Base-by-base conservation (phyloP, 2,329 filamentous ascomycete species). In the Talaromyces pinophilus region DNA sequence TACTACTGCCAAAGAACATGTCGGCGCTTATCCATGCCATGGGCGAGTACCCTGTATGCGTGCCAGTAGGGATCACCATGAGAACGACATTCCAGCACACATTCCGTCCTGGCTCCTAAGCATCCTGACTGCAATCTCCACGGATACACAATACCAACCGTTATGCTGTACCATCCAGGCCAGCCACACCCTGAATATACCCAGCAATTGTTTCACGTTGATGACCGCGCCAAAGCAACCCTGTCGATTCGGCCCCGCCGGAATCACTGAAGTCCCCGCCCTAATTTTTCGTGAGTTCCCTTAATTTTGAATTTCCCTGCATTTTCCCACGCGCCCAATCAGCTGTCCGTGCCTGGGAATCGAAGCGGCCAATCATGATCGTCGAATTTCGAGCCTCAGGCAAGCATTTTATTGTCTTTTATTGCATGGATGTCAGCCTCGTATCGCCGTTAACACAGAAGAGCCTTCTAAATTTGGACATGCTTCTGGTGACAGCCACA, bases 171-270 rank as follows among this genome's bases (percentile, higher is more conserved):
- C 2, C 17, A 44, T 44, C 11, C 6, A 19, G 7, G 17, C 28
- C 28, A 55, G 50, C 50, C 50, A 19, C 50, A 55, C 25, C 28
- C 50, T 33, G 28, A 55, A 55, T 55, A 15, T 57, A 4, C 7
- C 7, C n/a, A 7, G 11, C 50, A n/a, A n/a, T 48, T 52, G 54
- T 57, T 57, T 57, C 54, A 57, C 54, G n/a, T 57, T 57, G 54
- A 57, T 57, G 54, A 57, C 30, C n/a, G 28, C 48, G 25, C 48
- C 48, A 52, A 52, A 52, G 48, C 15, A 38, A 22, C 54, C 54
- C 33, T 17, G 54, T 57, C 30, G 54, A 57, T 57, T 57, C 54
- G 30, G 54, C 54, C 54, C 52, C 52, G 52, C 52, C 33, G 7
- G 52, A 57, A 57, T 50, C 46, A 50, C 46, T 50, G 46, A 50